Evolutionary conservation across 768 basidiomycete genomes (phyloP).

Genomic region (Lentinula raphanica): DNA sequence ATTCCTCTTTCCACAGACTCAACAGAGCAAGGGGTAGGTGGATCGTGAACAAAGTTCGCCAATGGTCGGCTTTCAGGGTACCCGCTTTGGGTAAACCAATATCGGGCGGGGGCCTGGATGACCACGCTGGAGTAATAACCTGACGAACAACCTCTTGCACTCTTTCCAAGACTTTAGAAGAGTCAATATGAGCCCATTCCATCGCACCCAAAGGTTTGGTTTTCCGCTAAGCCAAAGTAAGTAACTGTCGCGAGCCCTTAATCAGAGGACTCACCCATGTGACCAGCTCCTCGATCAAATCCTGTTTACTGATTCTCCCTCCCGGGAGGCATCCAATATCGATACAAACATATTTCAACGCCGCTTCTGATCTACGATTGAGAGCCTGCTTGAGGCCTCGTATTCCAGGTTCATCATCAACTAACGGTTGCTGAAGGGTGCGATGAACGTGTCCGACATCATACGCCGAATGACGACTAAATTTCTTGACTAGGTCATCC

Average conservation of each 20-base stretch:
- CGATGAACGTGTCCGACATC: not conserved
- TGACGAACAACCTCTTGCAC: not conserved
- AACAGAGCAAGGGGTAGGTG: constrained; percentile 19
- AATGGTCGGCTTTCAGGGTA: constrained; percentile 23
- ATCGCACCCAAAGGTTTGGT: not conserved
- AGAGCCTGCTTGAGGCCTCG: not conserved
- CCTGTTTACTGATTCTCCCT: not conserved
- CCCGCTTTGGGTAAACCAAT: constrained; percentile 12
- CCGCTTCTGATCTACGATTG: too few species aligned
- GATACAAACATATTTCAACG: constrained; percentile 1
- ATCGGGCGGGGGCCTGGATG: constrained; percentile 5
- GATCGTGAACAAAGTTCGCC: constrained; percentile 12
- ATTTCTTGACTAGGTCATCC: not conserved
- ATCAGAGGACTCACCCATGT: not conserved
- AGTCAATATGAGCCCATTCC: not conserved
- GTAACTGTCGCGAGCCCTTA: not conserved
- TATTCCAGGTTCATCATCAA: not conserved
- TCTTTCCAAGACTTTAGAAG: not conserved
- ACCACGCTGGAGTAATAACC: constrained; percentile 5
- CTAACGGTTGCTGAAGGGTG: not conserved
- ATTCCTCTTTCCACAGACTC: constrained; percentile 13
- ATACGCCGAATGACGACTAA: not conserved
- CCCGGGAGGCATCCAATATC: not conserved
- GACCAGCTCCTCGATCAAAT: not conserved
- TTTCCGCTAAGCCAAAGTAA: not conserved